phyloP scores from a whole-genome alignment of 345 rosid genomes.

The Salix purpurea region DNA sequence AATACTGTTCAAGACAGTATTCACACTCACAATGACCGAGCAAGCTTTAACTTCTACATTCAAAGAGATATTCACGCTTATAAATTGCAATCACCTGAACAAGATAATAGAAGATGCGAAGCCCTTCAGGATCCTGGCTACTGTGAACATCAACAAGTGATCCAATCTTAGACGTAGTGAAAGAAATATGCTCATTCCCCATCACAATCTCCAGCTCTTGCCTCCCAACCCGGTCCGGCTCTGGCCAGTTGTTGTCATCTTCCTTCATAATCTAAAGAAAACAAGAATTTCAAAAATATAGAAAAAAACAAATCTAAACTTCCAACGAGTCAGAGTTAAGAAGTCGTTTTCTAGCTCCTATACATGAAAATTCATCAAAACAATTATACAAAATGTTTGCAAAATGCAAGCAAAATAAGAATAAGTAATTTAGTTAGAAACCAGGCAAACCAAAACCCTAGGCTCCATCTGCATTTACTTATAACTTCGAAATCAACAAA shows the following conservation, averaged over 20 bases:
- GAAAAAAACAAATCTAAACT: background rate
- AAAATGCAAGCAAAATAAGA: background rate
- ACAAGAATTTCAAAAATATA: background rate
- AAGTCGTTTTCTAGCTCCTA: background rate
- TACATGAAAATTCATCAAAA: background rate
- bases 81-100: constrained; percentile 66
- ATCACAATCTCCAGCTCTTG: constrained; percentile 98
- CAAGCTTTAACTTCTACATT: background rate
- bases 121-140: constrained; percentile 97
- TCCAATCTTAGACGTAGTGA: constrained; percentile 94
- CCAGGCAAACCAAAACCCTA: background rate
- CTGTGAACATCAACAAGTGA: constrained; percentile 95
- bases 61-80: background rate
- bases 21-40: background rate
- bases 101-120: constrained; percentile 94
- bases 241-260: constrained; percentile 98
- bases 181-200: constrained; percentile 96
- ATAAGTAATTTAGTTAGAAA: background rate
- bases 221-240: constrained; percentile 91
- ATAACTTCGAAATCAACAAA: background rate
- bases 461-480: background rate
- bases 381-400: background rate
- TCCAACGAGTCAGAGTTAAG: background rate
- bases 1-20: background rate
- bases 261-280: constrained; percentile 84